Evolutionary conservation across 164 flowering plant species (phyloP).

Genomic region (Annona cherimola): DNA sequence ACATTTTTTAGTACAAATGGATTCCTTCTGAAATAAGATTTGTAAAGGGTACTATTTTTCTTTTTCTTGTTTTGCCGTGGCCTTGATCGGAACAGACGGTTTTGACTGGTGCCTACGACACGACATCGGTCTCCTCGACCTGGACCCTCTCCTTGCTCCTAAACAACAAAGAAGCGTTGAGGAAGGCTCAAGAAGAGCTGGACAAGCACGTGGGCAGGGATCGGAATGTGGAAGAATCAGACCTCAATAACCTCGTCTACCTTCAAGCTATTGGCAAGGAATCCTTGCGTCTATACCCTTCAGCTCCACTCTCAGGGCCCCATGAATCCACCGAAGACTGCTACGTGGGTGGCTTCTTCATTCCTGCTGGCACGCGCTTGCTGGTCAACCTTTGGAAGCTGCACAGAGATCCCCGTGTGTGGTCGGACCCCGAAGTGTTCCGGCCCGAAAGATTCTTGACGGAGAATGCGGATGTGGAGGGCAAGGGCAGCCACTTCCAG

Average conservation of each 20-base stretch:
- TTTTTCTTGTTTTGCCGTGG: background rate
- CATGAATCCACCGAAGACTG: slow-evolving; percentile 27
- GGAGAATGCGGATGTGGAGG: slow-evolving; percentile 17
- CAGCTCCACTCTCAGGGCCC: slow-evolving; percentile 19
- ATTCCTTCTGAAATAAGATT: too few species aligned
- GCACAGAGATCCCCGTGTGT: slow-evolving; percentile 27
- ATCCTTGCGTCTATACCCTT: slow-evolving; percentile 27
- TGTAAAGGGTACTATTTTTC: background rate
- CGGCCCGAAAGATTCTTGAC: slow-evolving; percentile 31
- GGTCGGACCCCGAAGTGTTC: slow-evolving; percentile 19
- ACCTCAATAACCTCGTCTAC: slow-evolving; percentile 26
- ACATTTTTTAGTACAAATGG: too few species aligned
- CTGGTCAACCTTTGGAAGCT: slow-evolving; percentile 24
- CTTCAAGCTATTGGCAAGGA: slow-evolving; percentile 43
- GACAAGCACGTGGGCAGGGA: slow-evolving; percentile 24
- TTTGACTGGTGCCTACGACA: slow-evolving; percentile 23
- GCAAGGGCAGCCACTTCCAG: slow-evolving; percentile 26
- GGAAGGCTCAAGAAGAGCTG: slow-evolving; percentile 30
- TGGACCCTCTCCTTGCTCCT: slow-evolving; percentile 27
- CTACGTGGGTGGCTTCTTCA: slow-evolving; percentile 20
- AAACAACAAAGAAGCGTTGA: slow-evolving; percentile 18
- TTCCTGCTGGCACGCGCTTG: slow-evolving; percentile 23
- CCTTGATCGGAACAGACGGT: slow-evolving; percentile 13
- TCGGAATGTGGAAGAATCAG: slow-evolving; percentile 31
- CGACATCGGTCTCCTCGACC: slow-evolving; percentile 22